Base-by-base conservation (phyloP, 164 flowering plant genomes). In the Liriodendron chinense region DNA sequence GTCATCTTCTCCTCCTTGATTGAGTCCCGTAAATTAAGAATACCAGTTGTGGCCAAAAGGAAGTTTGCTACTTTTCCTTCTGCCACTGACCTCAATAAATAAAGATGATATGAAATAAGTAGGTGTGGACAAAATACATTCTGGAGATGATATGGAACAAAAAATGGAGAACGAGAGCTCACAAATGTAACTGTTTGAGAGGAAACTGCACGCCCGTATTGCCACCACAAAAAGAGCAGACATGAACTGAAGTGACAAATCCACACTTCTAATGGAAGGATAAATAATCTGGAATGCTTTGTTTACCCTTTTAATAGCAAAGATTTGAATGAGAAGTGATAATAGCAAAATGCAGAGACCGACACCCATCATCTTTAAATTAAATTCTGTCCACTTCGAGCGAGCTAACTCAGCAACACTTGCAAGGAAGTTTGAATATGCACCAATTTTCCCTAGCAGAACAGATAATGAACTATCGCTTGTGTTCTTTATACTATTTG, bases 311-410 rank as follows among this genome's bases (percentile, higher is more conserved):
- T 69, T 75, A 56, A 92, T 85, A 49, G 85, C 82, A 81, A 85
- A 70, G 34, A 86, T 23, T 72, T 92, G 94, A 73, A 89, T 23
- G 23, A 82, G 16, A 18, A 96, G 84, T 68, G 98, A 91, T 13
- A 83, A 16, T 34, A 94, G 69, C 83, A 96, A 80, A 70, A 89
- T 73, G 68, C 85, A 79, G 59, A 94, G 74, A 65, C 99, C 99
- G 77, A 76, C 63, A 49, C 81, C 84, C 98, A 96, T 96, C 88
- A 88, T 81, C 74, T 66, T 80, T 71, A 90, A 76, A 85, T 94
- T 85, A 83, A 96, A 96, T 82, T 96, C 97, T 2, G 99, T 96
- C 97, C 98, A 96, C 83, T 92, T 96, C 50, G 96, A 90, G 53
- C 98, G 97, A 25, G 98, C 98, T 71, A 96, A 87, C 69, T 86